Evolutionary conservation across 106 monocot species (phyloP).

Genomic region (Apostasia ramifera): DNA sequence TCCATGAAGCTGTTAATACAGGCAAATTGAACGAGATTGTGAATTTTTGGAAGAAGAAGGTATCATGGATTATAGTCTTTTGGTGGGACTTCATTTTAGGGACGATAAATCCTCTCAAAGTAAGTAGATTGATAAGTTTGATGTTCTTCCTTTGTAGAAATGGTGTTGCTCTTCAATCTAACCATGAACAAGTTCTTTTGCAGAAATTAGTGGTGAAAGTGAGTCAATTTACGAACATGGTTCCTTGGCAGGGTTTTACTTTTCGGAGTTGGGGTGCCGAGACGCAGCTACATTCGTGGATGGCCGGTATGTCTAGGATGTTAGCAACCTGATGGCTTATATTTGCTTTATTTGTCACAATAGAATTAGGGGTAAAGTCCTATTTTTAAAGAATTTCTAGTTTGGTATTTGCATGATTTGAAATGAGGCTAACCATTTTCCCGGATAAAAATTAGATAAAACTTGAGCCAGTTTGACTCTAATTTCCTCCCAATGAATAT

Average conservation of each 20-base stretch:
- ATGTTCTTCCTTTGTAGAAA: not conserved
- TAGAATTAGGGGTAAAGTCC: too few species aligned
- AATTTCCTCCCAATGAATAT: too few species aligned
- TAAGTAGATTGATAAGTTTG: conserved; percentile 19
- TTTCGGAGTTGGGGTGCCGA: conserved; percentile 11
- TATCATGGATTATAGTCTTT: conserved; percentile 89
- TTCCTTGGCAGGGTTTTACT: conserved; percentile 8
- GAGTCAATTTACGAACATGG: conserved; percentile 16
- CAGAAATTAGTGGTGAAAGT: conserved; percentile 13
- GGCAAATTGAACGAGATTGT: conserved; percentile 81
- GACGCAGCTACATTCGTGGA: conserved; percentile 20
- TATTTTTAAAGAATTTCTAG: too few species aligned
- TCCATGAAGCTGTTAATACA: conserved; percentile 5
- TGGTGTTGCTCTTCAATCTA: not conserved
- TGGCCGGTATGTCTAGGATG: conserved; percentile 36
- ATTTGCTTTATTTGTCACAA: not conserved
- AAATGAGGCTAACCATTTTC: too few species aligned
- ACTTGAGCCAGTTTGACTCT: too few species aligned
- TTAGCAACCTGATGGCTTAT: not conserved
- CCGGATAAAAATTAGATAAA: too few species aligned
- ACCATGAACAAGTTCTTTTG: not conserved
- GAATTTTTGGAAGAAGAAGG: conserved; percentile 76
- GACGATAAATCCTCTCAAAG: conserved; percentile 42
- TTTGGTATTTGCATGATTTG: too few species aligned
- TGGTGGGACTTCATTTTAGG: conserved; percentile 74